Conservation (phyloP, 768 basidiomycete species). For the Termitomyces sp. region DNA sequence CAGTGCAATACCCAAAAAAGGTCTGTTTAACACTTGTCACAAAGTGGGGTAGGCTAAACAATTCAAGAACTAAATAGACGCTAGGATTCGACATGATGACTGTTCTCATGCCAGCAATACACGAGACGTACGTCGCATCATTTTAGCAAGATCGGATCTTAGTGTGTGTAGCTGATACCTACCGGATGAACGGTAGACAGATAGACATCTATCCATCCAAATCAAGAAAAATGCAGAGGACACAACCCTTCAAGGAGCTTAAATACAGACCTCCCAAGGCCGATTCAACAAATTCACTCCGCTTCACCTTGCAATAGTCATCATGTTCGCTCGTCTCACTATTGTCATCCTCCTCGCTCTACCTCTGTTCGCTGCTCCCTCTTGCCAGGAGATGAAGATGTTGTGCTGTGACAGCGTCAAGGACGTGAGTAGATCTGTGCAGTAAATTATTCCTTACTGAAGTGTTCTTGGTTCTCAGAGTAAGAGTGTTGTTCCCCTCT, state of each 20-base stretch:
- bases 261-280: neutral
- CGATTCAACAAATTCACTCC: neutral
- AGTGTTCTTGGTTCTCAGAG: neutral
- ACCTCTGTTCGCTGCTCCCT: neutral
- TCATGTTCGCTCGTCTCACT: constrained; percentile 5
- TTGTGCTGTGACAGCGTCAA: neutral
- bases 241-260: neutral
- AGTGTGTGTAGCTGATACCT: neutral
- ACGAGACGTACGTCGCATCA: neutral
- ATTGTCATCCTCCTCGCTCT: neutral
- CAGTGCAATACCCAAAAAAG: neutral
- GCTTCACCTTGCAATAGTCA: neutral
- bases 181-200: neutral
- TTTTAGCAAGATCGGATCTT: neutral
- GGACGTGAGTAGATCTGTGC: neutral
- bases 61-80: neutral
- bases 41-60: neutral
- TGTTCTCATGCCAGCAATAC: neutral
- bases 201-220: neutral
- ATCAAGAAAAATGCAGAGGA: neutral
- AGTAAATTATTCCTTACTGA: neutral
- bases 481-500: neutral
- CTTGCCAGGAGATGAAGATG: neutral
- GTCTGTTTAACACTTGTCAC: neutral
- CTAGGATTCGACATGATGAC: too few relatives aligned